A percentile compares a stretch with the other conserved stretches of the same genome.
These are phyloP conservation scores for Thielaviopsis euricoi DNA, from an alignment of 2,329 filamentous ascomycete genomes.

Conservation along the genomic window DNA sequence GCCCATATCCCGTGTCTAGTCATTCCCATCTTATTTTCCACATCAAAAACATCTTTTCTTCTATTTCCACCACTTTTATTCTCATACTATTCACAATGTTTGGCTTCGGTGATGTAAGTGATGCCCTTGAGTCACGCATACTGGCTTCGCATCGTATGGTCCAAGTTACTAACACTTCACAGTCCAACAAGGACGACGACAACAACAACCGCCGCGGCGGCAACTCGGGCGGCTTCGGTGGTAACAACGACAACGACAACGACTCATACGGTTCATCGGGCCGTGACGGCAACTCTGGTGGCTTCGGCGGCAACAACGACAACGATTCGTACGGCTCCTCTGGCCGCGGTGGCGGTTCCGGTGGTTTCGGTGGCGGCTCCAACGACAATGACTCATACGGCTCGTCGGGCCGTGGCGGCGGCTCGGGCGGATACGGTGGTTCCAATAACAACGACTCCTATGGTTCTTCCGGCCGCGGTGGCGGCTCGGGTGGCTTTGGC, in stretches of 20 bases:
- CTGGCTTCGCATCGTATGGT: background rate
- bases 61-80: background rate
- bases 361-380: too few species aligned
- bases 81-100: constrained; percentile 1
- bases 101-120: constrained; percentile 7
- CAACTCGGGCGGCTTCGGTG: constrained; percentile 13
- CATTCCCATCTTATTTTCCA: background rate
- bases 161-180: background rate
- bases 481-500: constrained; percentile 13
- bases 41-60: background rate
- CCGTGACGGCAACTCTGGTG: too few species aligned
- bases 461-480: constrained; percentile 7
- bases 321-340: background rate
- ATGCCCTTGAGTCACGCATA: background rate
- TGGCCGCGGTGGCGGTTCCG: background rate
- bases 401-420: background rate
- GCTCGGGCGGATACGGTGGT: background rate
- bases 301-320: background rate
- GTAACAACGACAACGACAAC: constrained; percentile 9
- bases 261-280: background rate
- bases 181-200: constrained; percentile 6
- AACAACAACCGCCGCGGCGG: constrained; percentile 13
- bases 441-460: background rate
- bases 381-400: background rate
- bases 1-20: background rate